A percentile compares a stretch with the other conserved stretches of the same genome.
Conservation (phyloP, 495 filamentous ascomycete genomes). For the Hyphodiscus hymeniophilus region DNA sequence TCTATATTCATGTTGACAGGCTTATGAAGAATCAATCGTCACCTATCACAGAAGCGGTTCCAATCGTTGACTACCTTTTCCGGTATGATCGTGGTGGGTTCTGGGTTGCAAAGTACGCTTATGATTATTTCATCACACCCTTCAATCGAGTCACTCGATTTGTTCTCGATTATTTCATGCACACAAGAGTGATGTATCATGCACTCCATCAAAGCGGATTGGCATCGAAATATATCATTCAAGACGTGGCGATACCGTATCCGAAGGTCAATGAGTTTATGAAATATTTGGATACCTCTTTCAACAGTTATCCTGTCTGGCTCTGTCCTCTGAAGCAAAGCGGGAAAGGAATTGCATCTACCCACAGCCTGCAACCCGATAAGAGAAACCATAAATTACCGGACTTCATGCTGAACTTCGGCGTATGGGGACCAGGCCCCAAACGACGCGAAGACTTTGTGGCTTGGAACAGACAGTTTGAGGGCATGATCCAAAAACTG, state of each 20-base stretch:
- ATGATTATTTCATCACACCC: slow-evolving; percentile 45
- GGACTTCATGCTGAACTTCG: slow-evolving; percentile 44
- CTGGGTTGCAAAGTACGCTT: slow-evolving; percentile 47
- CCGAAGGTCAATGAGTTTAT: slow-evolving; percentile 37
- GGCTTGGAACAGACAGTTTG: slow-evolving; percentile 52
- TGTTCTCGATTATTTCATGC: slow-evolving; percentile 52
- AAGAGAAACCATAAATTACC: slow-evolving; percentile 9
- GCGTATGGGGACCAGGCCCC: slow-evolving; percentile 46
- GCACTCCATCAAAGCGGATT: slow-evolving; percentile 45
- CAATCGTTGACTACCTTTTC: slow-evolving; percentile 48
- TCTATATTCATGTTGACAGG: slow-evolving; percentile 39
- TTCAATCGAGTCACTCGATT: slow-evolving; percentile 47
- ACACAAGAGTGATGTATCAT: slow-evolving; percentile 54
- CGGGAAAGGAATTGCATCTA: slow-evolving; percentile 33
- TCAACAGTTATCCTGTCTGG: slow-evolving; percentile 49
- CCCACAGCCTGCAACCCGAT: slow-evolving; percentile 26
- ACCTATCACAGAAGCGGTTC: slow-evolving; percentile 35
- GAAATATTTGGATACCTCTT: slow-evolving; percentile 35
- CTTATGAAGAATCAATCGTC: neutral
- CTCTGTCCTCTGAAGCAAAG: slow-evolving; percentile 44
- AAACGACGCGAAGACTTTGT: slow-evolving; percentile 34
- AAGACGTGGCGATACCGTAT: slow-evolving; percentile 49
- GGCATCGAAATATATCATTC: slow-evolving; percentile 41
- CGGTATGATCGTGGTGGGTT: slow-evolving; percentile 54
- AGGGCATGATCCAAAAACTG: slow-evolving; percentile 51